These are phyloP conservation scores for Batrachochytrium dendrobatidis DNA, from an alignment of 371 early-diverging fungal species.

Conservation along the genomic window DNA sequence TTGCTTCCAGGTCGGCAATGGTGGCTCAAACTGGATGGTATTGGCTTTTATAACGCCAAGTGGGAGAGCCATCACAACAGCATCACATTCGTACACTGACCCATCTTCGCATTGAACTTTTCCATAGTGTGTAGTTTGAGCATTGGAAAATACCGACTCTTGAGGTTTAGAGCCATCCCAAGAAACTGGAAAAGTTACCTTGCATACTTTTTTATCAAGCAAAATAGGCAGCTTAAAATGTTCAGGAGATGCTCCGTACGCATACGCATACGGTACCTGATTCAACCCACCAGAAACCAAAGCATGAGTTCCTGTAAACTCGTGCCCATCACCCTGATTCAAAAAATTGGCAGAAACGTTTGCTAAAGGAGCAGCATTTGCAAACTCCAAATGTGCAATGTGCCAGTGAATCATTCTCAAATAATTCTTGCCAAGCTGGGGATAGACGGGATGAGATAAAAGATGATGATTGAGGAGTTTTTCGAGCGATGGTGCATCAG, in stretches of 20 bases:
- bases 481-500: constrained; percentile 21
- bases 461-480: constrained; percentile 35
- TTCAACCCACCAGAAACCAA: not conserved
- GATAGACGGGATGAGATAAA: constrained; percentile 26
- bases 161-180: too few relatives aligned
- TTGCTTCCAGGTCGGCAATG: constrained; percentile 30
- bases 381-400: constrained; percentile 40
- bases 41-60: constrained; percentile 30
- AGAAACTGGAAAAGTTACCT: too few relatives aligned
- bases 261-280: constrained; percentile 29
- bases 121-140: too few relatives aligned
- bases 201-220: too few relatives aligned
- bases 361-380: constrained; percentile 31
- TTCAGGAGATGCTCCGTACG: too few relatives aligned
- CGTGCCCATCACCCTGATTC: constrained; percentile 39
- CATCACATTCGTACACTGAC: constrained; percentile 10
- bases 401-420: constrained; percentile 37
- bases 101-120: constrained; percentile 29
- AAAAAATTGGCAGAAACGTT: constrained; percentile 31
- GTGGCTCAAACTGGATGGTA: constrained; percentile 28
- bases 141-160: too few relatives aligned
- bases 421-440: constrained; percentile 19
- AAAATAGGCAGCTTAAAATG: too few relatives aligned
- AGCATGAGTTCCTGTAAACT: constrained; percentile 12
- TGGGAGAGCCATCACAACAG: constrained; percentile 30